Conservation (phyloP, 2,329 filamentous ascomycete genomes). For the Chrysoporthe cubensis region DNA sequence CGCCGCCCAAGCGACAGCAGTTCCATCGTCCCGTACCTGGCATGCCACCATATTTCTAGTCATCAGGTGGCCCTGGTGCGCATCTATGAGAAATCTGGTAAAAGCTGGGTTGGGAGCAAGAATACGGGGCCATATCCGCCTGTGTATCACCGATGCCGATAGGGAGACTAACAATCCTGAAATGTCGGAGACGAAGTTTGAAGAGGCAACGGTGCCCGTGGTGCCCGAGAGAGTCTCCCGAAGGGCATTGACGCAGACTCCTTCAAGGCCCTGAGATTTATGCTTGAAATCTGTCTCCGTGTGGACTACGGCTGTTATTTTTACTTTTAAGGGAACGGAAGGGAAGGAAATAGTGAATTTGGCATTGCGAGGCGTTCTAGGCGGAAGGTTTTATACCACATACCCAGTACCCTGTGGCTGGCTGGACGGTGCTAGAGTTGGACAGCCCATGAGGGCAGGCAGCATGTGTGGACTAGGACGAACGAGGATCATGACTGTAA, state of each 20-base stretch:
- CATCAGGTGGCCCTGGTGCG: not conserved
- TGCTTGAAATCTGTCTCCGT: not conserved
- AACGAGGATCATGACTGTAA: constrained; percentile 9
- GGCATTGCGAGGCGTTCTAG: constrained; percentile 29
- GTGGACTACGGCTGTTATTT: constrained; percentile 10
- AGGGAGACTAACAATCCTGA: not conserved
- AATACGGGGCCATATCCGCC: not conserved
- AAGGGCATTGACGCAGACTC: not conserved
- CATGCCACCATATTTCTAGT: constrained; percentile 10
- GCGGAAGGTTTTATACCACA: constrained; percentile 25
- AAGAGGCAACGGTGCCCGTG: not conserved
- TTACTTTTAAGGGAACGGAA: constrained; percentile 7
- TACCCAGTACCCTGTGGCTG: constrained; percentile 24
- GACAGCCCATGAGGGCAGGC: constrained; percentile 16
- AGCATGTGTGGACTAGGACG: constrained; percentile 11
- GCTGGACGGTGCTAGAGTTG: constrained; percentile 21
- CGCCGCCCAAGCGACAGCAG: constrained; percentile 53
- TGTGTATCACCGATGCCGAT: not conserved
- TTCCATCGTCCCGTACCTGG: constrained; percentile 19
- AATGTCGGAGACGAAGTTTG: not conserved
- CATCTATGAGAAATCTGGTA: not conserved
- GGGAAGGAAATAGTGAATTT: constrained; percentile 9
- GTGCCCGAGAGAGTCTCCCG: not conserved
- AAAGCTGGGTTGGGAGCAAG: not conserved
- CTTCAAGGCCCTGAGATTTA: not conserved